Percentiles rank a stretch among this genome's conserved stretches.
These are phyloP conservation scores for Penicillium sumatraense DNA, from an alignment of 2,329 filamentous ascomycete genomes.

Conservation along the genomic window DNA sequence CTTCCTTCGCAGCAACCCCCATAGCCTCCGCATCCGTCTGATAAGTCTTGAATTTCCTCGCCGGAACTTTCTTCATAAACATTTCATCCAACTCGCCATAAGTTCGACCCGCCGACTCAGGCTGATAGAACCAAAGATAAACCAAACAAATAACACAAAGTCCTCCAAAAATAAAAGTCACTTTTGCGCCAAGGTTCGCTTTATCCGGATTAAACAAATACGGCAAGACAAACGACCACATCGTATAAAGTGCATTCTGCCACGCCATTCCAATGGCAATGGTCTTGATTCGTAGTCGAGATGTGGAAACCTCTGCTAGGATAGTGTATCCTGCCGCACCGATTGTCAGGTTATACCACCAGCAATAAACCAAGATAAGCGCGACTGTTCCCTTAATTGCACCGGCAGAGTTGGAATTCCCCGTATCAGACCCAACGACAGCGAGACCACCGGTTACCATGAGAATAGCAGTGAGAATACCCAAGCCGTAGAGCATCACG, in stretches of 20 bases:
- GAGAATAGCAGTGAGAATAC: constrained; percentile 46
- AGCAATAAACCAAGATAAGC: constrained; percentile 46
- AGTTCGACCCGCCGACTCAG: constrained; percentile 14
- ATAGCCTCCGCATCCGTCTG: constrained; percentile 15
- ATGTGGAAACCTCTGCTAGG: constrained; percentile 45
- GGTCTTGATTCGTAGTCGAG: constrained; percentile 47
- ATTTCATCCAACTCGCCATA: constrained; percentile 21
- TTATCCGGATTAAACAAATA: constrained; percentile 45
- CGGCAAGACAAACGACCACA: constrained; percentile 46
- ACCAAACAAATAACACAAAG: constrained; percentile 36
- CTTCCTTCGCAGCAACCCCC: constrained; percentile 5
- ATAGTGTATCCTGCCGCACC: constrained; percentile 46
- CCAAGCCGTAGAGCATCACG: constrained; percentile 43
- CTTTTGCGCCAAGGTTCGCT: constrained; percentile 47
- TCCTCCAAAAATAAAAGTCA: constrained; percentile 47
- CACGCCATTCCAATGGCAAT: constrained; percentile 44
- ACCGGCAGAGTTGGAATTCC: constrained; percentile 11
- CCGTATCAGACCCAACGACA: constrained; percentile 14
- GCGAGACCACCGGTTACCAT: constrained; percentile 45
- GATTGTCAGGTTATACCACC: constrained; percentile 47
- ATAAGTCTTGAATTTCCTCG: constrained; percentile 18
- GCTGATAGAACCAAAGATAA: constrained; percentile 38
- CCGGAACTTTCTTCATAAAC: constrained; percentile 18
- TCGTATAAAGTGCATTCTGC: constrained; percentile 36
- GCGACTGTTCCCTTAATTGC: constrained; percentile 19